Conservation (phyloP, 2,329 filamentous ascomycete species). For the Podosphaera fusca region DNA sequence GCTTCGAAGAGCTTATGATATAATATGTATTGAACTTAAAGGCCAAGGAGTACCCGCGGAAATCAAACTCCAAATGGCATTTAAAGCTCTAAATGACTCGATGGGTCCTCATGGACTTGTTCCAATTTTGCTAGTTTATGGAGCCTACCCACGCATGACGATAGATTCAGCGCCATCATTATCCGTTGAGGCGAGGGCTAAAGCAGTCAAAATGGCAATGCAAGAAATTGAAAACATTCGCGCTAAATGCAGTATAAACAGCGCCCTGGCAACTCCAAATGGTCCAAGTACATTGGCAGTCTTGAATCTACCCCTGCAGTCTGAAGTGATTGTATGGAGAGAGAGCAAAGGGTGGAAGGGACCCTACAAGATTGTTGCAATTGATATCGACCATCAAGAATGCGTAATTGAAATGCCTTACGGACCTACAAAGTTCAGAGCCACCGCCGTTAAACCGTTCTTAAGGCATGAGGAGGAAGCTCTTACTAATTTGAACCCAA, state of each 20-base stretch:
- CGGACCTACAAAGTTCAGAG: background rate
- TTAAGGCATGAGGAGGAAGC: background rate
- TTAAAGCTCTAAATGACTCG: constrained; percentile 1
- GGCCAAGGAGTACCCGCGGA: background rate
- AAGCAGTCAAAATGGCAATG: constrained; percentile 3
- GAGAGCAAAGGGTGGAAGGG: constrained; percentile 1
- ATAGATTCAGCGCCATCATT: background rate
- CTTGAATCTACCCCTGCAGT: constrained; percentile 2
- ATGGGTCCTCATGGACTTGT: constrained; percentile 1
- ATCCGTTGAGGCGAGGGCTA: background rate
- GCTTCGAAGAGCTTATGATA: background rate
- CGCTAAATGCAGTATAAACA: background rate
- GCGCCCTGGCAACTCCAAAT: constrained; percentile 1
- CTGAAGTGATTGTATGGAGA: constrained; percentile 2
- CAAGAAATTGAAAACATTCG: constrained; percentile 1
- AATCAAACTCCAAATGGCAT: background rate
- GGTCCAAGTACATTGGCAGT: background rate
- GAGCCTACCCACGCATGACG: background rate
- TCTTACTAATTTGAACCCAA: background rate
- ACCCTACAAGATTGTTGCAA: background rate
- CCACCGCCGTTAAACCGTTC: background rate
- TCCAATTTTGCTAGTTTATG: background rate
- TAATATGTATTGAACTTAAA: background rate
- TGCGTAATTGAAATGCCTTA: background rate
- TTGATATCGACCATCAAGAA: background rate